These are phyloP conservation scores for Taphrina wiesneri DNA, from an alignment of 1,139 yeast species.

Conservation along the genomic window DNA sequence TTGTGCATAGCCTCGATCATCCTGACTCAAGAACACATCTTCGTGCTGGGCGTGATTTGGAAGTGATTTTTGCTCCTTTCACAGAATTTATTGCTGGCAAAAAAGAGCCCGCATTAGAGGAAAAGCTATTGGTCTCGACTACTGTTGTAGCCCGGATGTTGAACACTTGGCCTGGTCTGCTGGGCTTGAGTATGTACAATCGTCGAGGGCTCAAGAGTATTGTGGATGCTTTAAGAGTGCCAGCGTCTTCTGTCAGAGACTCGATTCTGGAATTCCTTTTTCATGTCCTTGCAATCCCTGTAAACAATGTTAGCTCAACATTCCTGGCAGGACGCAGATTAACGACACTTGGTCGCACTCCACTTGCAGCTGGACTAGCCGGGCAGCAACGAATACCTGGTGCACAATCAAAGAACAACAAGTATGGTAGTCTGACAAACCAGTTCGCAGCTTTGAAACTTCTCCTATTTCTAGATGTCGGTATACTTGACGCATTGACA, in stretches of 20 bases:
- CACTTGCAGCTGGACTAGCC: conserved; percentile 14
- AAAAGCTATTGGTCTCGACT: conserved; percentile 63
- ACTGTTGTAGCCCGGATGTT: conserved; percentile 61
- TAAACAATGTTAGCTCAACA: conserved; percentile 60
- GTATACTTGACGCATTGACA: conserved; percentile 54
- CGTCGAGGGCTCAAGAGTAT: conserved; percentile 62
- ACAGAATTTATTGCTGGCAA: conserved; percentile 53
- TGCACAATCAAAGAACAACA: conserved; percentile 1
- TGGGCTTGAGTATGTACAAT: conserved; percentile 61
- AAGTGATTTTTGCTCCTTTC: conserved; percentile 64
- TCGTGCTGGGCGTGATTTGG: conserved; percentile 64
- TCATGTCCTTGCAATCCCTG: conserved; percentile 63
- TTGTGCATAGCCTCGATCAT: conserved; percentile 61
- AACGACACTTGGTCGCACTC: conserved; percentile 38
- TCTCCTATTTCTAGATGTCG: conserved; percentile 58
- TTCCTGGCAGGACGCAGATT: conserved; percentile 47
- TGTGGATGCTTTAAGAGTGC: conserved; percentile 62
- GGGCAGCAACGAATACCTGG: not conserved
- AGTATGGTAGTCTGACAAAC: conserved; percentile 41
- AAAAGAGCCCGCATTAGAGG: conserved; percentile 53
- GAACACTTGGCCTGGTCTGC: conserved; percentile 75
- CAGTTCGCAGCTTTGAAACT: conserved; percentile 68
- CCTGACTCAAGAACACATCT: conserved; percentile 61
- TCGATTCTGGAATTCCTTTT: conserved; percentile 58
- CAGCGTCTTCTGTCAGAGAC: conserved; percentile 55